Conservation (phyloP, 148 eudicot species). For the Mesembryanthemum crystallinum region DNA sequence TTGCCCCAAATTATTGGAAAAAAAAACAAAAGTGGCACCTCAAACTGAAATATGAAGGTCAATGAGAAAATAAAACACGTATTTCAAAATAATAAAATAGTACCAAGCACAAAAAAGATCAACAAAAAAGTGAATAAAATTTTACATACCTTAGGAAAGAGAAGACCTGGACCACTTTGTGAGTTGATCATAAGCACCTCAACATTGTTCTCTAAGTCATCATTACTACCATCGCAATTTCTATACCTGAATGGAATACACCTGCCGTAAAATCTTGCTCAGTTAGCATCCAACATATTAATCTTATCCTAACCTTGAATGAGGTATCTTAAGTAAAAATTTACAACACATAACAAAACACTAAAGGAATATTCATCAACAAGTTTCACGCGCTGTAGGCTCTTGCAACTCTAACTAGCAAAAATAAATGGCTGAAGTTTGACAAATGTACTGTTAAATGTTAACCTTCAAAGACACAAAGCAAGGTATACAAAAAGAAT, state of each 20-base stretch:
- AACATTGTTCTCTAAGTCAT: conserved; percentile 28
- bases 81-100: too few relatives aligned
- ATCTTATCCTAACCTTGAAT: background rate
- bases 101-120: background rate
- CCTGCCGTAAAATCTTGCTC: conserved; percentile 24
- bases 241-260: conserved; percentile 53
- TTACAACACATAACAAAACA: background rate
- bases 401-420: background rate
- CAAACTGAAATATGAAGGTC: background rate
- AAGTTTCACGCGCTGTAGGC: background rate
- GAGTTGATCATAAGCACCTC: conserved; percentile 70
- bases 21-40: too few relatives aligned
- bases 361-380: background rate
- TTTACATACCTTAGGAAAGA: conserved; percentile 55
- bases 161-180: conserved; percentile 62
- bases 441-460: background rate
- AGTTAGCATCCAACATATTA: background rate
- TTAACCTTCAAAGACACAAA: background rate
- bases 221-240: conserved; percentile 35
- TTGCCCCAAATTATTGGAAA: too few relatives aligned
- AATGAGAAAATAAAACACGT: background rate
- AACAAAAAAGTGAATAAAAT: background rate
- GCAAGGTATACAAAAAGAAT: background rate
- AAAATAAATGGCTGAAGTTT: background rate
- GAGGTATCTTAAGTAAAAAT: background rate